A percentile compares a stretch with the other conserved stretches of the same genome.
Evolutionary conservation across 345 rosid genomes (phyloP).

Genomic region (Hibiscus syriacus): DNA sequence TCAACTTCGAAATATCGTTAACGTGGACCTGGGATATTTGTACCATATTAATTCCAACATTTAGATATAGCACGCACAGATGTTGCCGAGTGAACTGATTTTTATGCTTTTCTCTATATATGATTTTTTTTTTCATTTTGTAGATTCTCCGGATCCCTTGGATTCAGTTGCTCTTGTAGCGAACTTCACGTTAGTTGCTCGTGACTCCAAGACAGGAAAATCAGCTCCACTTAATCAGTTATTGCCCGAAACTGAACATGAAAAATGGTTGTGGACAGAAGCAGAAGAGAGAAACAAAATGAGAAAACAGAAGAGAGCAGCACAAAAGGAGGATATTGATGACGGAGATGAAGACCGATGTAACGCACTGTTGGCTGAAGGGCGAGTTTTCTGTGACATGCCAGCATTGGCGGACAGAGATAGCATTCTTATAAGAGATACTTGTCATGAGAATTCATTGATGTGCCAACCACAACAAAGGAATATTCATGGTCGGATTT

Average conservation of each 20-base stretch:
- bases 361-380: conserved; percentile 59
- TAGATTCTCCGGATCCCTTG: conserved; percentile 31
- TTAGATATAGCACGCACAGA: background rate
- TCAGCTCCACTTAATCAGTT: conserved; percentile 63
- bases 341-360: conserved; percentile 40
- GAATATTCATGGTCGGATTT: conserved; percentile 73
- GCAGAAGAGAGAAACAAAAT: no score
- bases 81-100: background rate
- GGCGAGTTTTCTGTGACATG: conserved; percentile 77
- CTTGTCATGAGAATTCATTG: conserved; percentile 60
- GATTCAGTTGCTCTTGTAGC: conserved; percentile 63
- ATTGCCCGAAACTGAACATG: conserved; percentile 59
- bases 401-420: conserved; percentile 88
- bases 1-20: background rate
- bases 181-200: conserved; percentile 83
- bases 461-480: conserved; percentile 88
- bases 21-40: background rate
- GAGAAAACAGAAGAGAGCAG: no score
- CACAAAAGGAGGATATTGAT: conserved; percentile 22
- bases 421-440: conserved; percentile 68
- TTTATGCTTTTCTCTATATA: background rate
- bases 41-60: background rate
- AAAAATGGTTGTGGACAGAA: conserved; percentile 63
- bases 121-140: conserved; percentile 15
- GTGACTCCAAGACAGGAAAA: conserved; percentile 70